Evolutionary conservation across 1,284 basidiomycete species (phyloP), one percentile per base, ranked within the genome.

Genomic region (Malassezia furfur): DNA sequence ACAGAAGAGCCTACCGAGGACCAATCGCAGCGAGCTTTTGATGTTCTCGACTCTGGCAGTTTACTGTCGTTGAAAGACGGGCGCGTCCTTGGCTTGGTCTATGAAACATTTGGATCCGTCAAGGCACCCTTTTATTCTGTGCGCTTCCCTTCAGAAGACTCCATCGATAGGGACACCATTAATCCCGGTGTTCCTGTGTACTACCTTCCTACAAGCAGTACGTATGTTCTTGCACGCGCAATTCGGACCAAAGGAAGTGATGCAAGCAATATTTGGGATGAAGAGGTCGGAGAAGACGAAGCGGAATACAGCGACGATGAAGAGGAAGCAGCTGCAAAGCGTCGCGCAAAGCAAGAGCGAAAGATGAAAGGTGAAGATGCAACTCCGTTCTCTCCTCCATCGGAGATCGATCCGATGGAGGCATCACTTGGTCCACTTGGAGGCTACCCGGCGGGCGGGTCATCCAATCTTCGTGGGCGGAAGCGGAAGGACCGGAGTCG

Each of bases 221-320:
- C 81, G 45, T 88, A 88, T 65, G 84, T 91, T 35, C 86, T 86
- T 67, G 79, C 88, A 10, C 78, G 79, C 41, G 80, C 83, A 48
- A 80, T 91, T 36, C 63, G 67, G 6, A 78, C 76, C 25, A 88
- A 84, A 68, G 89, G 88, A 36, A 89, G 86, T 65, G 88, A 91
- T 64, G 88, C 89, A n/a, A 89, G 87, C 70, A 91, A 91, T 72
- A 80, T 88, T 7, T 83, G 88, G 65, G 89, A 91, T 66, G 88
- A 91, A 75, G 88, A 91, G 68, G 85, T 86, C 1, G 85, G 78
- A 2, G 88, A 86, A 12, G 82, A 88, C 52, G 88, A 91, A 67
- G 67, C 88, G 17, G 88, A 91, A 66, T 93, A 89, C 70, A 88
- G 86, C 5, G 89, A 93, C 59, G 88, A 93, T 64, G 88, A 93